Base-by-base conservation (phyloP, 768 basidiomycete genomes). In the Lactarius tabidus region DNA sequence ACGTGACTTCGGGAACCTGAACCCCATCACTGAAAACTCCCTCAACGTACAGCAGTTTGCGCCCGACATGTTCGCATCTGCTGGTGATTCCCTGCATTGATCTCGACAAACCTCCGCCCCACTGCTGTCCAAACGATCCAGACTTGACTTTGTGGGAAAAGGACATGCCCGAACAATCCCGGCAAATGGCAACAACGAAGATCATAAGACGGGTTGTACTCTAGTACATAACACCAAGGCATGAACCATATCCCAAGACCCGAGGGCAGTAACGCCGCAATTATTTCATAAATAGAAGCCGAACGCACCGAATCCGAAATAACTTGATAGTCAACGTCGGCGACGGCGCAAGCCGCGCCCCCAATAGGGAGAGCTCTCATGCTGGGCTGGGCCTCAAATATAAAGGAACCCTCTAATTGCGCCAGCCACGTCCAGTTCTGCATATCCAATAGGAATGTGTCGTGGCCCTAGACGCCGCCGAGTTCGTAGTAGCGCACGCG, bases 381-480 rank as follows among this genome's bases (percentile, higher is more conserved):
- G 26, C 48, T 55, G 48, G 51, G 7, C 6, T 3, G 20, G 33
- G 2, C 2, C 31, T 12, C n/a, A 6, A 26, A 9, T 1, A 36
- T 69, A 89, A 70, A 97, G 77, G 79, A 97, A 96, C 0, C 95
- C 95, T 66, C 91, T 83, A 62, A 98, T 88, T 1, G 94, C 95
- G 1, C 94, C 89, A 10, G 93, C 94, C 0, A 98, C 93, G 71
- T n/a, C n/a, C n/a, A n/a, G n/a, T 93, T 95, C 66, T 89, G 79
- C 10, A 92, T 86, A 73, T 97, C 95, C 70, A 97, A 79, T 86
- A 98, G 79, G 79, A 98, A 98, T 26, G 95, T 98, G 77, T 99
- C 96, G 72, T 99, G 96, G 1, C 97, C 97, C 95, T 95, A 98
- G n/a, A 98, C 95, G 10, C 96, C 95, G 31, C 96, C 96, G 2